Conservation (phyloP, 164 flowering plant species). For the Vitis rotundifolia region DNA sequence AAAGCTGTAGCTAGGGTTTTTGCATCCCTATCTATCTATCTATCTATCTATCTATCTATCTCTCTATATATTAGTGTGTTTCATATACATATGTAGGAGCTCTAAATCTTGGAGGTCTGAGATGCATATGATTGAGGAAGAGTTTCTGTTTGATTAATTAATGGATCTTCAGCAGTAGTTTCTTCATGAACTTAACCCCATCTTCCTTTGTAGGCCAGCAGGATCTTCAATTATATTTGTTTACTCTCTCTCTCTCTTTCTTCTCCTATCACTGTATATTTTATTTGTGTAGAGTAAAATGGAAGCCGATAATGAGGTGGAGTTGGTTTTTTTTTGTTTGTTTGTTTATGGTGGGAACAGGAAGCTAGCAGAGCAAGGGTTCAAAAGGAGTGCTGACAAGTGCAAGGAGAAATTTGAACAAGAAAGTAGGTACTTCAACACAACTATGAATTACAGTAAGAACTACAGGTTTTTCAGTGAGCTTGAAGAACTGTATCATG, state of each 20-base stretch:
- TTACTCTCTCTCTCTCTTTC: no score
- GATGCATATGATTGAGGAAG: neutral
- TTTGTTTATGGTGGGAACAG: constrained; percentile 37
- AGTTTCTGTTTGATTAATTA: neutral
- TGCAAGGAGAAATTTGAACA: constrained; percentile 83
- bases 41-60: no score
- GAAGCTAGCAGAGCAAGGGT: constrained; percentile 63
- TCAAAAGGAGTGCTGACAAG: constrained; percentile 59
- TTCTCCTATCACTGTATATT: no score
- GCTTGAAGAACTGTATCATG: constrained; percentile 53
- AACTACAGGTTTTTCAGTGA: constrained; percentile 45
- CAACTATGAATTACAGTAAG: constrained; percentile 24
- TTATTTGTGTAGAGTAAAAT: no score
- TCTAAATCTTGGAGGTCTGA: neutral
- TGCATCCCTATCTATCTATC: no score
- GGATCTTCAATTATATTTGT: neutral
- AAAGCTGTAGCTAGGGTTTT: no score
- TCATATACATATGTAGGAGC: no score
- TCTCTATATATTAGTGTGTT: no score
- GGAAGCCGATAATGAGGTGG: neutral
- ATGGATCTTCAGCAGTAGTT: neutral
- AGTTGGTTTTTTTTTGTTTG: constrained; percentile 5
- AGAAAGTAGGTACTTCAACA: constrained; percentile 49
- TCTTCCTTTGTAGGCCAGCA: neutral
- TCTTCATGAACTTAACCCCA: neutral